Evolutionary conservation across 345 rosid genomes (phyloP).

Genomic region (Sisymbrium altissimum): DNA sequence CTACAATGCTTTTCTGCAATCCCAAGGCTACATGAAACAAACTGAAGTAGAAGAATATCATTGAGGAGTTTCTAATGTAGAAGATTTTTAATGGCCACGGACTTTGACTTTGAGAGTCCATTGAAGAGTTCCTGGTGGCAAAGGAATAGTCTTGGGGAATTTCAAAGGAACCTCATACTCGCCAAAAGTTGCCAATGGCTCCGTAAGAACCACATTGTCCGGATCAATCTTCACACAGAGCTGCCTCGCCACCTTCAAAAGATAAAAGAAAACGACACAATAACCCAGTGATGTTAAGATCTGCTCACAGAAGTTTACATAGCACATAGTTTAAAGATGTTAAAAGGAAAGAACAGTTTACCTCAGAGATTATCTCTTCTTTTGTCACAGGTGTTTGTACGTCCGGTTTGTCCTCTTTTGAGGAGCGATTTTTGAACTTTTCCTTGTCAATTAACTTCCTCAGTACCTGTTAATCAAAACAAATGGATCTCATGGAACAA

Average conservation of each 20-base stretch:
- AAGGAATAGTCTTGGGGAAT: constrained; percentile 74
- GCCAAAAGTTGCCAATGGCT: constrained; percentile 65
- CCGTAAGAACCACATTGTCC: constrained; percentile 58
- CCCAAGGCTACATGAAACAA: constrained; percentile 12
- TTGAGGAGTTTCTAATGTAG: neutral
- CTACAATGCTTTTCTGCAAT: constrained; percentile 6
- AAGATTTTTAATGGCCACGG: constrained; percentile 56
- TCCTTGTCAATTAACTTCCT: constrained; percentile 56
- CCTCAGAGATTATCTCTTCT: constrained; percentile 79
- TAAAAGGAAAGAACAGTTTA: constrained; percentile 12
- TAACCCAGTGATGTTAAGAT: neutral
- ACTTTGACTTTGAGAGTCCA: constrained; percentile 81
- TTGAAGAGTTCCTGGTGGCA: constrained; percentile 71
- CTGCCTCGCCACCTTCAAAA: constrained; percentile 76
- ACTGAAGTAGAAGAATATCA: constrained; percentile 10
- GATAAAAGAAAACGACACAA: neutral
- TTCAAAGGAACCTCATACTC: constrained; percentile 72
- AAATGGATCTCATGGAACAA: neutral
- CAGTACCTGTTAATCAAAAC: constrained; percentile 41
- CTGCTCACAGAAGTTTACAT: neutral
- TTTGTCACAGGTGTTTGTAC: constrained; percentile 62
- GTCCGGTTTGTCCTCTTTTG: constrained; percentile 75
- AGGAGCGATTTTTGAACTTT: constrained; percentile 59
- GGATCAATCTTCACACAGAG: constrained; percentile 70
- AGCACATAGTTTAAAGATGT: neutral